phyloP scores from a whole-genome alignment of 2,329 filamentous ascomycete genomes.

The Didymella arachidicola region DNA sequence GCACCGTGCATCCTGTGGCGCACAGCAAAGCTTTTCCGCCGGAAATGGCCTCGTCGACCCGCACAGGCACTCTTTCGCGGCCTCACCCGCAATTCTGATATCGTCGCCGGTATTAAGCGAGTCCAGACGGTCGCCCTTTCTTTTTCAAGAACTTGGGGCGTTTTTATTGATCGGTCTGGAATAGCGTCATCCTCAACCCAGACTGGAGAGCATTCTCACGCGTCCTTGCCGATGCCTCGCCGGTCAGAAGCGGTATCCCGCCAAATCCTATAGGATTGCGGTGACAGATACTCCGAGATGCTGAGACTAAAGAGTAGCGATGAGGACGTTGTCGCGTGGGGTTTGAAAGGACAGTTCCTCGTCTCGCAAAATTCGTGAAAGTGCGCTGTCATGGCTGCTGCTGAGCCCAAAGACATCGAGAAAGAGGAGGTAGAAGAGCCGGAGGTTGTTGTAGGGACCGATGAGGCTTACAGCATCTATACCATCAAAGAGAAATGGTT shows the following conservation, averaged over 20 bases:
- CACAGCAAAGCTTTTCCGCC: slow-evolving; percentile 17
- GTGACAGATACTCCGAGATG: slow-evolving; percentile 33
- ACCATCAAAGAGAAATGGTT: slow-evolving; percentile 41
- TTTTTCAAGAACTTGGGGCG: slow-evolving; percentile 4
- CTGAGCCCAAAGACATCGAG: slow-evolving; percentile 24
- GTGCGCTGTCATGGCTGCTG: slow-evolving; percentile 16
- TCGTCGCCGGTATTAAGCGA: slow-evolving; percentile 18
- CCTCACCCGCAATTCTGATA: slow-evolving; percentile 15
- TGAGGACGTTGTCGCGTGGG: slow-evolving; percentile 14
- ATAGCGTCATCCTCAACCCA: slow-evolving; percentile 2
- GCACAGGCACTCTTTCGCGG: slow-evolving; percentile 6
- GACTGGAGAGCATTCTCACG: slow-evolving; percentile 7
- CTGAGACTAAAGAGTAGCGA: slow-evolving; percentile 15
- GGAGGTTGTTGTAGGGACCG: slow-evolving; percentile 25
- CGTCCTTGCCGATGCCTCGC: slow-evolving; percentile 29
- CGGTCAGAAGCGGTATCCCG: slow-evolving; percentile 16
- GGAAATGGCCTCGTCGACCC: slow-evolving; percentile 7
- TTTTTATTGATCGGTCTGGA: neutral
- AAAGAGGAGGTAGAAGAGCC: slow-evolving; percentile 25
- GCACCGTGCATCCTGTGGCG: slow-evolving; percentile 14
- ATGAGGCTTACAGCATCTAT: slow-evolving; percentile 42
- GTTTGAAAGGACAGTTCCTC: slow-evolving; percentile 9
- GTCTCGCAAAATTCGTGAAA: slow-evolving; percentile 10
- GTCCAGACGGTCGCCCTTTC: slow-evolving; percentile 10
- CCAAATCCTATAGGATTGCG: slow-evolving; percentile 24